Evolutionary conservation across 495 filamentous ascomycete species (phyloP), one percentile per base, ranked within the genome.

Genomic region (Neurospora hispaniola): DNA sequence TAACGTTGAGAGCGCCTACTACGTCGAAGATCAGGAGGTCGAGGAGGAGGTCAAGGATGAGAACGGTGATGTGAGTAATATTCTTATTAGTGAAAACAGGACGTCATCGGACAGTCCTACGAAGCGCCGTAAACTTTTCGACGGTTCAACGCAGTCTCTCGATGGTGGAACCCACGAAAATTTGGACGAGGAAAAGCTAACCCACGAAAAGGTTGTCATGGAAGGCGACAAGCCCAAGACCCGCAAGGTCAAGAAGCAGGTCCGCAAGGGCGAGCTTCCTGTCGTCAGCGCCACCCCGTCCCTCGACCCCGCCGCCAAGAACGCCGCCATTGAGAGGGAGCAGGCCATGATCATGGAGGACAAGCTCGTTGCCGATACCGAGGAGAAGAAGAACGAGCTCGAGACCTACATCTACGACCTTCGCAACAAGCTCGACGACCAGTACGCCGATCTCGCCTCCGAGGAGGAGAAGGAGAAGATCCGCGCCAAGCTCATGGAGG

Each of bases 321-420:
- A 90, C 71, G 78, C 82, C 66, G 84, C 87, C 75, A 82, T 86
- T 42, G 96, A 98, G 87, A 90, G 90, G 79, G 96, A 99, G 83
- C 88, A 89, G 72, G 76, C 89, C 74, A 97, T 99, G 96, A 87
- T 93, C 79, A 95, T 96, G 90, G 93, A 98, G 81, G 96, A 99
- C 85, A 99, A 98, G 87, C 89, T 98, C 44, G 94, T 99, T 54
- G 93, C 94, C 71, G 96, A 98, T 81, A 99, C 96, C 31, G 96
- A 98, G 80, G 93, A 98, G 86, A 96, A 96, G 88, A 98, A 98
- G 93, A 99, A 99, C 85, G 96, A 98, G 82, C 91, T 99, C 48
- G 96, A 99, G 86, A 90, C 92, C 44, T 95, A 90, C 82, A 98
- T 98, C 86, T 99, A 99, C 83, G 93, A 97, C 77, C 86, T 96